These are phyloP conservation scores for Panellus pusillus DNA, from an alignment of 768 basidiomycete genomes.

Conservation along the genomic window DNA sequence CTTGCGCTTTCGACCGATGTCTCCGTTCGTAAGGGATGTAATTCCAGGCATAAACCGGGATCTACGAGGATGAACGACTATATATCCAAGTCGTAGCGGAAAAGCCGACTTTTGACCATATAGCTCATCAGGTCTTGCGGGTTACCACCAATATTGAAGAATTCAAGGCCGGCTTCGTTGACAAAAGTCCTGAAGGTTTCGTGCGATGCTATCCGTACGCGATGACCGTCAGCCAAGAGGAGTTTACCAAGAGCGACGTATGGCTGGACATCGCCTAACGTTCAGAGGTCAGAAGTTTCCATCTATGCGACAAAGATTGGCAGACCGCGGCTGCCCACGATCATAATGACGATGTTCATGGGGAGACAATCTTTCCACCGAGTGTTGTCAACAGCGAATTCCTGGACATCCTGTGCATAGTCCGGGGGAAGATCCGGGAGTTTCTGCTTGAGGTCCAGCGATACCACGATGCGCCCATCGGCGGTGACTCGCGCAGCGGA, in stretches of 20 bases:
- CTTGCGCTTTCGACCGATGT: constrained; percentile 55
- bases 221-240: constrained; percentile 51
- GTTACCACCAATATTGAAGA: constrained; percentile 61
- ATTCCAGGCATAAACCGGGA: constrained; percentile 65
- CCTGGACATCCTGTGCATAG: constrained; percentile 45
- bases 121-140: constrained; percentile 69
- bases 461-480: constrained; percentile 50
- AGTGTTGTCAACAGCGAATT: constrained; percentile 46
- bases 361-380: constrained; percentile 38
- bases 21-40: constrained; percentile 58
- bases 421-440: constrained; percentile 52
- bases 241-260: constrained; percentile 57
- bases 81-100: not conserved
- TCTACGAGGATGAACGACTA: constrained; percentile 34
- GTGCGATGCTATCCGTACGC: constrained; percentile 63
- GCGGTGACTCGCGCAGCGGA: constrained; percentile 41
- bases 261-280: constrained; percentile 63
- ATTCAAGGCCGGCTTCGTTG: constrained; percentile 50
- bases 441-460: constrained; percentile 47
- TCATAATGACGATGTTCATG: constrained; percentile 64
- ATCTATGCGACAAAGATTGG: not conserved
- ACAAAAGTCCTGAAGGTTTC: constrained; percentile 60
- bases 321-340: constrained; percentile 64
- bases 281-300: not conserved
- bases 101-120: constrained; percentile 63